A percentile compares a stretch with the other conserved stretches of the same genome.
phyloP scores from a whole-genome alignment of 441 rosid genomes.

The Jatropha multifida region DNA sequence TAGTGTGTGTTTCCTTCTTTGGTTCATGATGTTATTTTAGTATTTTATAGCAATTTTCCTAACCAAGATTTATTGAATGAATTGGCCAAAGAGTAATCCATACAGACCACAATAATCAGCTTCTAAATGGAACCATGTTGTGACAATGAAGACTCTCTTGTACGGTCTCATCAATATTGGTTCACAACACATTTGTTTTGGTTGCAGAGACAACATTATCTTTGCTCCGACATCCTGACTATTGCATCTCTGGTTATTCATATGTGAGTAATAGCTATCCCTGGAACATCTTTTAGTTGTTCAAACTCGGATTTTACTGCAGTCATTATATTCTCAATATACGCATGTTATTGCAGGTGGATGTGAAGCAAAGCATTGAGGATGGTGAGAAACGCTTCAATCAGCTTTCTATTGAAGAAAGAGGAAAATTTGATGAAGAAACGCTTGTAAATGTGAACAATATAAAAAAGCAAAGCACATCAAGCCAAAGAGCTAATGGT shows the following conservation, averaged over 20 bases:
- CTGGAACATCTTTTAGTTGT: conserved; percentile 1
- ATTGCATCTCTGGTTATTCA: conserved; percentile 91
- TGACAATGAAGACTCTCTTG: neutral
- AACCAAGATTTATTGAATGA: neutral
- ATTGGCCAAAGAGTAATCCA: neutral
- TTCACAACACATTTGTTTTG: conserved; percentile 14
- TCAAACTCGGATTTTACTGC: neutral
- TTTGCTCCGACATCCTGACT: conserved; percentile 91
- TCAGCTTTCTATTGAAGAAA: conserved; percentile 90
- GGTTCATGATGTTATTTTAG: neutral
- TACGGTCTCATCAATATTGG: neutral
- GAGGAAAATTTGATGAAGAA: conserved; percentile 92
- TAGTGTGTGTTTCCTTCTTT: neutral
- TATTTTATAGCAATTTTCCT: neutral
- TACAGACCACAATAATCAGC: neutral
- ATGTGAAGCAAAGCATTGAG: conserved; percentile 67
- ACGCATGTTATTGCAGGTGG: conserved; percentile 42
- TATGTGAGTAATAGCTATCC: conserved; percentile 52
- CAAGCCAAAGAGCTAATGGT: conserved; percentile 52
- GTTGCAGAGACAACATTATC: conserved; percentile 78
- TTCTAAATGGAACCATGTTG: neutral
- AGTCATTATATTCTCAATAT: neutral
- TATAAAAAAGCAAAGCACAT: conserved; percentile 63
- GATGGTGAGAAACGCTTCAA: conserved; percentile 88
- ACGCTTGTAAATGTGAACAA: conserved; percentile 87